Percentiles rank a stretch among this genome's conserved stretches.
These are phyloP conservation scores for Aspergillus ochraceoroseus DNA, from an alignment of 2,329 filamentous ascomycete species.

Conservation along the genomic window DNA sequence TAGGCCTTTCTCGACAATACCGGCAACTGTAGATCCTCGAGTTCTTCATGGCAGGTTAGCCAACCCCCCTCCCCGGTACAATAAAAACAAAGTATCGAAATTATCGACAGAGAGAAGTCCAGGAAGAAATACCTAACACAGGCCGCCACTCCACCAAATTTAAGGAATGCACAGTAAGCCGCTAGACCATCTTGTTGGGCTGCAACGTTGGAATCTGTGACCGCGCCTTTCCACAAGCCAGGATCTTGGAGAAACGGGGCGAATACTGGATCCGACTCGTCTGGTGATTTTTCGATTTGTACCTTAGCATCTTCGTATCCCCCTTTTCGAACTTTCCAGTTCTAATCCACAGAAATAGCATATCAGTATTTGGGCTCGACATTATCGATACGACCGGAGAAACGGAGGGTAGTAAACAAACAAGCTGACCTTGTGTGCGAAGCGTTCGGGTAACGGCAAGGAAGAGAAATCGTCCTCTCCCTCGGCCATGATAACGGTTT, in stretches of 20 bases:
- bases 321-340: constrained; percentile 95
- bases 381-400: not conserved
- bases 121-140: constrained; percentile 56
- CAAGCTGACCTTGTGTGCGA: constrained; percentile 40
- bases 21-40: constrained; percentile 65
- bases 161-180: constrained; percentile 84
- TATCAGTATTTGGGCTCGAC: constrained; percentile 25
- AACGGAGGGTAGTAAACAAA: not conserved
- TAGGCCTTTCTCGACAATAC: constrained; percentile 87
- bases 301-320: constrained; percentile 91
- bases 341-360: constrained; percentile 43
- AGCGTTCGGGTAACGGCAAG: constrained; percentile 41
- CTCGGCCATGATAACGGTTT: constrained; percentile 38
- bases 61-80: not conserved
- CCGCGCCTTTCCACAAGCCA: constrained; percentile 83
- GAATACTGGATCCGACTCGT: constrained; percentile 81
- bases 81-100: not conserved
- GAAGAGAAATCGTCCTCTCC: constrained; percentile 43
- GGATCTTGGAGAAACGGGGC: constrained; percentile 81
- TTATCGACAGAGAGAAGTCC: not conserved
- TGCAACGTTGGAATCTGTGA: constrained; percentile 91
- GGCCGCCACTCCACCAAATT: constrained; percentile 77
- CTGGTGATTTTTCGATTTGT: constrained; percentile 75
- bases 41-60: constrained; percentile 50
- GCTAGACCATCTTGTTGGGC: constrained; percentile 90